Conservation (phyloP, 2,329 filamentous ascomycete genomes). For the Fusarium sp. region DNA sequence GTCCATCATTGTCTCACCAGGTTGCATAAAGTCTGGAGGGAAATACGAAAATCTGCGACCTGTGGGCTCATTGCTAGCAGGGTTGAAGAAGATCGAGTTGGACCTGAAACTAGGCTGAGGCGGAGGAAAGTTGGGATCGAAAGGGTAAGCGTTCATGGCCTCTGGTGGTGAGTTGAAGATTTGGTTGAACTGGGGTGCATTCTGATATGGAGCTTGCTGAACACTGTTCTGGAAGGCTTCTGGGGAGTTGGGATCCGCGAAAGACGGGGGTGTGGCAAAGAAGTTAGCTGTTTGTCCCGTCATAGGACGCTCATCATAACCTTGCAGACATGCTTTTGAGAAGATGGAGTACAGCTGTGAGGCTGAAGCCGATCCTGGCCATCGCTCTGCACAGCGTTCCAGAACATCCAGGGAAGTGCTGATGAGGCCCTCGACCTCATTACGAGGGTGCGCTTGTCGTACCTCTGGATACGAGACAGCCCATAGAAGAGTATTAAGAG, state of each 20-base stretch:
- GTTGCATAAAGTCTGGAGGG: slow-evolving; percentile 63
- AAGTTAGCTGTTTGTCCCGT: slow-evolving; percentile 45
- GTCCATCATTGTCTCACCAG: slow-evolving; percentile 49
- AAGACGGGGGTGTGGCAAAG: slow-evolving; percentile 51
- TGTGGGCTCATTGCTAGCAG: slow-evolving; percentile 62
- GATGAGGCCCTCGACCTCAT: slow-evolving; percentile 81
- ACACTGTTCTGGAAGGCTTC: slow-evolving; percentile 47
- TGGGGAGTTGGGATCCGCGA: slow-evolving; percentile 48
- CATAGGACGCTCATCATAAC: slow-evolving; percentile 72
- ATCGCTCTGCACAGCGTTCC: slow-evolving; percentile 82
- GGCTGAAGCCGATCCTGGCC: slow-evolving; percentile 90
- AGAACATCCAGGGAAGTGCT: slow-evolving; percentile 82
- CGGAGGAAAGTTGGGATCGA: slow-evolving; percentile 56
- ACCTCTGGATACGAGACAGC: slow-evolving; percentile 88
- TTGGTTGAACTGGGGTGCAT: slow-evolving; percentile 67
- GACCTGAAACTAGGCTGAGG: slow-evolving; percentile 69
- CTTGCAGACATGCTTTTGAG: slow-evolving; percentile 85
- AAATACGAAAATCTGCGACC: slow-evolving; percentile 73
- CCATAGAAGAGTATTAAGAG: slow-evolving; percentile 92
- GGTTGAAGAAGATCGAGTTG: slow-evolving; percentile 73
- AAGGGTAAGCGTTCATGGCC: slow-evolving; percentile 60
- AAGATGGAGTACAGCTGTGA: slow-evolving; percentile 89
- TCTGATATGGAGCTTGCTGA: slow-evolving; percentile 55
- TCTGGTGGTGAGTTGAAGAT: slow-evolving; percentile 68
- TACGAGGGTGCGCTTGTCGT: slow-evolving; percentile 74